Evolutionary conservation across 257 asterid genomes (phyloP), one percentile per base, ranked within the genome.

Genomic region (Jacaranda mimosifolia): DNA sequence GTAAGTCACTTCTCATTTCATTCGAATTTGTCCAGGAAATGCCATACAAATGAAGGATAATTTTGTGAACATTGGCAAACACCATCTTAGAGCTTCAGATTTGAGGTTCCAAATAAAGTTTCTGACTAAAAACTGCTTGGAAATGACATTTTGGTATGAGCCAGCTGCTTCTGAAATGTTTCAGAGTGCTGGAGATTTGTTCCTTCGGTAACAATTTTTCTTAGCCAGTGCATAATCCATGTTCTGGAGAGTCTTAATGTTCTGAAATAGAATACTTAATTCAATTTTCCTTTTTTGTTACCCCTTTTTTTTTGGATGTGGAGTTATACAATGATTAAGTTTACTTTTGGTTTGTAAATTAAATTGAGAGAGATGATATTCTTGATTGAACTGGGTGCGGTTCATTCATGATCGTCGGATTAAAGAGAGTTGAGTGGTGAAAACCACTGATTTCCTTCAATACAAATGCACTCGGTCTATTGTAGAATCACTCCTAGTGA

Each of bases 21-120:
- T 17, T 70, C 18, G 10, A 70, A 81, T 58, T 53, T 64, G 55
- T 63, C 51, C 91, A 90, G 97, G 94, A 90, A 68, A 86, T 85
- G 88, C 91, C 70, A 3, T 89, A 83, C 87, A 90, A 83, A 80
- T 90, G 94, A 84, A 83, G 93, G 83, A 89, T 82, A 39, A 67
- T 60, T 19, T 63, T 64, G 65, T 64, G 14, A 69, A 55, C 13
- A 48, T 40, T 63, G 32, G 32, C 32, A 26, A 26, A 26, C 32
- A 21, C 45, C 49, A 58, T 68, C 63, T n/a, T 70, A 49, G 53
- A 78, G 63, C 7, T 49, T 49, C 45, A 42, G 35, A 68, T 58
- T 62, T 66, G 59, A 66, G 79, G 83, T 68, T 18, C 58, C 35
- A 79, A 80, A 77, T 74, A 68, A 49, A 85, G 35, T 70, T 76